Conservation (phyloP, 352 stramenopile species). For the Elongisporangium anandrum region DNA sequence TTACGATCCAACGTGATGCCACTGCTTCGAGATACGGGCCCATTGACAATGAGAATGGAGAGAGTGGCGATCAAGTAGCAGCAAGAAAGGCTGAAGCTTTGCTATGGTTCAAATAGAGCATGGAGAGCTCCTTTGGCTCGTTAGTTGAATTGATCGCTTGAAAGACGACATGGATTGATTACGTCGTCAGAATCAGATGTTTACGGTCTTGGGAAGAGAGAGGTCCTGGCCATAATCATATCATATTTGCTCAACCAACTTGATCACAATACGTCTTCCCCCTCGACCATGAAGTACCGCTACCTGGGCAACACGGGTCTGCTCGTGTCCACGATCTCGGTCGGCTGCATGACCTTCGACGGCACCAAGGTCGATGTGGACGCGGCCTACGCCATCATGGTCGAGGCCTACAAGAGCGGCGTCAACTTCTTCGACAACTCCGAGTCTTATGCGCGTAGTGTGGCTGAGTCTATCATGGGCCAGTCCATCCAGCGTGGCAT, state of each 20-base stretch:
- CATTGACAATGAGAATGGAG: background rate
- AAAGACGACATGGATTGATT: slow-evolving; percentile 5
- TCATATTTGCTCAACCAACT: too few relatives aligned
- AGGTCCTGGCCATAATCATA: too few relatives aligned
- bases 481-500: slow-evolving; percentile 35
- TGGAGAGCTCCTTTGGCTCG: background rate
- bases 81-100: slow-evolving; percentile 21
- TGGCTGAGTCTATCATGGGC: slow-evolving; percentile 32
- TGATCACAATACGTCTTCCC: too few relatives aligned
- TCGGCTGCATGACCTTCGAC: slow-evolving; percentile 22
- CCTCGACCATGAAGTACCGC: too few relatives aligned
- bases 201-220: too few relatives aligned
- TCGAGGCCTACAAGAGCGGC: slow-evolving; percentile 27
- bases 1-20: slow-evolving; percentile 12
- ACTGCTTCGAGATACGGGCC: background rate
- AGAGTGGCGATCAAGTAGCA: background rate
- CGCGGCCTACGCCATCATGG: slow-evolving; percentile 31
- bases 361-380: slow-evolving; percentile 18
- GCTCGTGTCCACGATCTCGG: slow-evolving; percentile 25
- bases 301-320: too few relatives aligned
- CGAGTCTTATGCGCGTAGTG: slow-evolving; percentile 24
- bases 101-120: slow-evolving; percentile 19
- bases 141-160: too few relatives aligned
- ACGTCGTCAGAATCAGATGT: too few relatives aligned
- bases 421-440: slow-evolving; percentile 53